Evolutionary conservation across 805 yeast species (phyloP).

Genomic region (Candida cerambycidarum): DNA sequence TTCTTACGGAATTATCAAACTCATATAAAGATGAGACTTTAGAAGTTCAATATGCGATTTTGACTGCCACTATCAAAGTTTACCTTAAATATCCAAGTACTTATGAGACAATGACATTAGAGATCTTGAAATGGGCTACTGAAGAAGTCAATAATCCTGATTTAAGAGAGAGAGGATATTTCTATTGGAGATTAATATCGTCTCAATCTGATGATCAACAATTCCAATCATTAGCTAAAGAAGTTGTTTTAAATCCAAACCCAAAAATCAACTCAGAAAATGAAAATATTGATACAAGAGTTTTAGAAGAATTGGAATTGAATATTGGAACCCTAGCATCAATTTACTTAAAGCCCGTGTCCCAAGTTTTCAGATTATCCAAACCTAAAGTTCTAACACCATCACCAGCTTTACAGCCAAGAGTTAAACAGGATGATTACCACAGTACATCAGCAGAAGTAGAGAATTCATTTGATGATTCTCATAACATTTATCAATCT

Average conservation of each 20-base stretch:
- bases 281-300: conserved; percentile 65
- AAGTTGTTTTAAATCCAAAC: conserved; percentile 56
- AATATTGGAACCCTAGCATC: conserved; percentile 82
- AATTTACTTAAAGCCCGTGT: conserved; percentile 78
- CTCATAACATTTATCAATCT: conserved; percentile 9
- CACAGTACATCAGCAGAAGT: neutral
- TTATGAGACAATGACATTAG: conserved; percentile 58
- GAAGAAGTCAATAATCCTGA: conserved; percentile 82
- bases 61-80: conserved; percentile 73
- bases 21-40: conserved; percentile 61
- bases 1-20: conserved; percentile 41
- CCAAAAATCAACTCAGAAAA: conserved; percentile 68
- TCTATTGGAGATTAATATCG: conserved; percentile 82
- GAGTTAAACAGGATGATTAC: conserved; percentile 7
- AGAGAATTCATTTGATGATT: conserved; percentile 4
- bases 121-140: conserved; percentile 63
- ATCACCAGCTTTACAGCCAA: conserved; percentile 44
- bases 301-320: conserved; percentile 79
- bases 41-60: conserved; percentile 70
- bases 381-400: conserved; percentile 49
- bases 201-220: conserved; percentile 31
- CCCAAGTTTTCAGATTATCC: conserved; percentile 71
- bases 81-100: conserved; percentile 56
- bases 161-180: conserved; percentile 77
- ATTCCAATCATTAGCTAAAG: conserved; percentile 37